These are phyloP conservation scores for Populus nigra DNA, from an alignment of 345 rosid species.

Conservation along the genomic window DNA sequence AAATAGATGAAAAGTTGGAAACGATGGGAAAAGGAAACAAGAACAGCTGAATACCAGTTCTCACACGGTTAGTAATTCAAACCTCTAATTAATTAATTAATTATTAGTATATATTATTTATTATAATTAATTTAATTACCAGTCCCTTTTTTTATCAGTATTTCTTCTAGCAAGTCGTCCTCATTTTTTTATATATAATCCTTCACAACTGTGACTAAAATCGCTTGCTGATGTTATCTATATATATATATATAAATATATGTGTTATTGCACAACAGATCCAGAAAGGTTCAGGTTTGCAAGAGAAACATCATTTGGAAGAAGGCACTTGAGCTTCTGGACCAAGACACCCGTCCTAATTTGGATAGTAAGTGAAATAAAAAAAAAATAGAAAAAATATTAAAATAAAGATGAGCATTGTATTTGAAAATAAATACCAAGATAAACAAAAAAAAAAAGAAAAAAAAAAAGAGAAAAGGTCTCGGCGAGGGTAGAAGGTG, in stretches of 20 bases:
- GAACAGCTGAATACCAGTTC: constrained; percentile 24
- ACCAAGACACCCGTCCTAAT: constrained; percentile 31
- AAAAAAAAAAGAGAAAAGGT: too few relatives aligned
- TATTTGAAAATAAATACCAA: too few relatives aligned
- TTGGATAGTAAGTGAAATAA: constrained; percentile 30
- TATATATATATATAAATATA: too few relatives aligned
- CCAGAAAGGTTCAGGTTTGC: constrained; percentile 42
- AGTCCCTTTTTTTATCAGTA: neutral
- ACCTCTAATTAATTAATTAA: neutral
- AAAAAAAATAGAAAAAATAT: accelerated
- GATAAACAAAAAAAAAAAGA: too few relatives aligned
- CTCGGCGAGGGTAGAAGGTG: too few relatives aligned
- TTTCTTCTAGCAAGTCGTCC: neutral
- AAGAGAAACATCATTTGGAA: constrained; percentile 44
- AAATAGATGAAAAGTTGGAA: constrained; percentile 26
- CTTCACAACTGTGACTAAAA: neutral
- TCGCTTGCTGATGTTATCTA: too few relatives aligned
- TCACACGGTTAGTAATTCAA: constrained; percentile 22
- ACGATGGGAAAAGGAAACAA: constrained; percentile 29
- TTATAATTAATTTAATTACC: neutral
- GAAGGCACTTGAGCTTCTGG: constrained; percentile 38
- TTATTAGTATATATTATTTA: too few relatives aligned
- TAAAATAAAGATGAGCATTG: too few relatives aligned
- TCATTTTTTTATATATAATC: neutral
- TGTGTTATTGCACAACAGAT: constrained; percentile 10